These are phyloP conservation scores for Closterium sp. DNA, from an alignment of 139 green algal genomes.

Conservation along the genomic window DNA sequence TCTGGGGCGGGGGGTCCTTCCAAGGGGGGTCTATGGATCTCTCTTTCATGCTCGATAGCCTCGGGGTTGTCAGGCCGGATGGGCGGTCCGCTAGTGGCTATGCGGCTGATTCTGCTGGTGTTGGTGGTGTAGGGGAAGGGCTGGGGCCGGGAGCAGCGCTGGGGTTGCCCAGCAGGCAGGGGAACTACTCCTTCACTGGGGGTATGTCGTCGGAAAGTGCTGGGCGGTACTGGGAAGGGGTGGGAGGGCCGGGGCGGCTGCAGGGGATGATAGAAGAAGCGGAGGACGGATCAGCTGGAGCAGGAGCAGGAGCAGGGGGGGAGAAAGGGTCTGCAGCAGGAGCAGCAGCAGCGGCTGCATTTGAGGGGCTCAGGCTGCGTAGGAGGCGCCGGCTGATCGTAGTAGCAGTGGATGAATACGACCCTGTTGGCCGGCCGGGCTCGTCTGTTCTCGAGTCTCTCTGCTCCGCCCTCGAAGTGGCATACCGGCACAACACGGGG, in stretches of 20 bases:
- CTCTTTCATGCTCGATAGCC: not conserved
- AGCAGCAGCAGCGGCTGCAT: not conserved
- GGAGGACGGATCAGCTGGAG: slow-evolving; percentile 45
- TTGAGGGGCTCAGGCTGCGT: slow-evolving; percentile 13
- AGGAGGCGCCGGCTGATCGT: slow-evolving; percentile 27
- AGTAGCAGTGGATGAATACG: slow-evolving; percentile 37
- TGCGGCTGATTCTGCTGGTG: not conserved
- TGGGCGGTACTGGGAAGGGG: not conserved
- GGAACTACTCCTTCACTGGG: not conserved
- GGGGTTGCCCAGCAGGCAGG: not conserved
- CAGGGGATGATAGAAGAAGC: slow-evolving; percentile 57
- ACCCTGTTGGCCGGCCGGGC: slow-evolving; percentile 13
- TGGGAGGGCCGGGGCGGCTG: not conserved
- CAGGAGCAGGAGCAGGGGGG: slow-evolving; percentile 20
- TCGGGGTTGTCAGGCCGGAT: not conserved
- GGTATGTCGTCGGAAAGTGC: not conserved
- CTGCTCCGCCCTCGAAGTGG: not conserved
- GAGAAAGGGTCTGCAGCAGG: slow-evolving; percentile 25
- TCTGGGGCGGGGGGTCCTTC: slow-evolving; percentile 7
- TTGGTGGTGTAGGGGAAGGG: not conserved
- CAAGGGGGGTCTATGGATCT: not conserved
- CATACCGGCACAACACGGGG: slow-evolving; percentile 3
- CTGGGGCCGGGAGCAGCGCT: not conserved
- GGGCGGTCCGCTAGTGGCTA: not conserved
- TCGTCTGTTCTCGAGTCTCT: slow-evolving; percentile 11